Evolutionary conservation across 2,329 filamentous ascomycete genomes (phyloP), one percentile per base, ranked within the genome.

Genomic region (Calonectria ilicicola): DNA sequence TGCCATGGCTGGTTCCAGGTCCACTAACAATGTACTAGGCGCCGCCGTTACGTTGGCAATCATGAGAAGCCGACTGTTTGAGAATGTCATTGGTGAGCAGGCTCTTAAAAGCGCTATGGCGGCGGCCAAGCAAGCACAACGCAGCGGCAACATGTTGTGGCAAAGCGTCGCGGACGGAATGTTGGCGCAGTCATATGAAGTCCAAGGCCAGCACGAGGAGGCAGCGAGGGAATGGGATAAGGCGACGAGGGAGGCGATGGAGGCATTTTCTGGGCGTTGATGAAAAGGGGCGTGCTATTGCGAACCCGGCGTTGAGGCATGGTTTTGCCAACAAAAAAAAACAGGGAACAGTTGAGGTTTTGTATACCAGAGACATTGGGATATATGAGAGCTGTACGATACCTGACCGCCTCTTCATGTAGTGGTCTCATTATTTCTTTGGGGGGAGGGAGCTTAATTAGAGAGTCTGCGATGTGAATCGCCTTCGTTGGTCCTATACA

Each of bases 31-130:
- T 81, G 91, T 91, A 35, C 94, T 97, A 75, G 93, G 96, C 67
- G 89, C 95, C n/a, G 93, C 93, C 60, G 93, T 98, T 75, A 92
- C 93, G 7, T 90, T 98, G 72, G 95, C 92, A 77, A 92, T 97
- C 75, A 97, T 98, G 93, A 93, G 94, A 65, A 92, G 90, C 80
- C 91, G 92, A 65, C 93, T 98, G 79, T 98, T 96, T 83, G 92
- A 93, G 56, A 93, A 93, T 72, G 93, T 96, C 17, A 91, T 97
- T 5, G 95, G 95, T 63, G 93, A 94, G 71, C 94, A 96, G 82
- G 93, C 93, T 0, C 88, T 94, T 72, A 95, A 95, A 84, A 94
- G 93, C 80, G 93, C 93, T 5, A 89, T 90, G 75, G 93, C 94
- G 0, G 93, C 92, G 27, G 89, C 89, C 27, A 89, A 89, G 49